Evolutionary conservation across 2,329 filamentous ascomycete species (phyloP).

Genomic region (Drechslera avenae): DNA sequence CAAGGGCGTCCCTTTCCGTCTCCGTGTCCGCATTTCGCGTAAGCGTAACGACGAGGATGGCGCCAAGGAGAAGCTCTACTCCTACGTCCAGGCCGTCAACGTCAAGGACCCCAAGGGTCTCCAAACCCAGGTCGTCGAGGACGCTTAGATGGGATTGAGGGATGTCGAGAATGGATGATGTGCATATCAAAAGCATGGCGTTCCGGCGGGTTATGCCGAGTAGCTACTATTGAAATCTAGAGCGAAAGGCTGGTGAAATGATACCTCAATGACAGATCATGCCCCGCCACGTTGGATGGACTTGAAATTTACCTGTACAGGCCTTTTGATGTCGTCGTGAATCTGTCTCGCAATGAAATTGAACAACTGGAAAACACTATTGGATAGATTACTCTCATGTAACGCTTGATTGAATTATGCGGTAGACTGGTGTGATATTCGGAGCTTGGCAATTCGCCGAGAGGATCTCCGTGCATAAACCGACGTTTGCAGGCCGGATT

Average conservation of each 20-base stretch:
- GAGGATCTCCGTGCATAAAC: slow-evolving; percentile 4
- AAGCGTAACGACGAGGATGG: slow-evolving; percentile 99
- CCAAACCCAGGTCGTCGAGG: slow-evolving; percentile 83
- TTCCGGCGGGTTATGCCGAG: slow-evolving; percentile 43
- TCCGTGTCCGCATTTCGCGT: slow-evolving; percentile 97
- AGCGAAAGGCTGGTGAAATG: slow-evolving; percentile 45
- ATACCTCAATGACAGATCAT: slow-evolving; percentile 45
- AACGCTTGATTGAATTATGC: not conserved
- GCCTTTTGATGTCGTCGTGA: not conserved
- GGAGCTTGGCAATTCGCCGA: not conserved
- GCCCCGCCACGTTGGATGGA: slow-evolving; percentile 32
- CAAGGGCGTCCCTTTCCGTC: slow-evolving; percentile 97
- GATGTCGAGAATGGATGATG: slow-evolving; percentile 21
- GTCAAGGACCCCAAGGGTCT: slow-evolving; percentile 99
- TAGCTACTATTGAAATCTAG: slow-evolving; percentile 35
- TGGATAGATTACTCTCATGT: not conserved
- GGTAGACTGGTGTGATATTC: not conserved
- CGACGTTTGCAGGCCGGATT: slow-evolving; percentile 5
- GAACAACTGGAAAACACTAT: not conserved
- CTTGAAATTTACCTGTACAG: not conserved
- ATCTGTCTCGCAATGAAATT: not conserved
- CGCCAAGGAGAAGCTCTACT: slow-evolving; percentile 99
- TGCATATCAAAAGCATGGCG: slow-evolving; percentile 45
- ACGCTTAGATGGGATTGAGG: slow-evolving; percentile 53
- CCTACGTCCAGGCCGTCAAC: slow-evolving; percentile 99